Conservation (phyloP, 169 alveolate genomes). For the Plasmodium falciparum region DNA sequence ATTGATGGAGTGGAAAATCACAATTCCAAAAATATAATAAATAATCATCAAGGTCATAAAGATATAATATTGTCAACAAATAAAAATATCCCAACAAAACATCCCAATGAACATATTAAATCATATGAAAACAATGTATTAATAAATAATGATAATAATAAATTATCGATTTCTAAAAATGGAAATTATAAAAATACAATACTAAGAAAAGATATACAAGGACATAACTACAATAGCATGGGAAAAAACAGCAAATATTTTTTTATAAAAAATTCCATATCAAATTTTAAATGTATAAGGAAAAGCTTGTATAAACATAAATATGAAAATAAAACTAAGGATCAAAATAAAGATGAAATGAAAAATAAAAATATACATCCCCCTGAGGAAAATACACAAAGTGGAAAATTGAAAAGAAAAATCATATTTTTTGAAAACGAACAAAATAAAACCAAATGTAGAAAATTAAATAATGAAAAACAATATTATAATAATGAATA, state of each 20-base stretch:
- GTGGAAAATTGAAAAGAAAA: constrained; percentile 33
- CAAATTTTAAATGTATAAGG: constrained; percentile 53
- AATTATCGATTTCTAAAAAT: not conserved
- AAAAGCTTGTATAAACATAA: constrained; percentile 8
- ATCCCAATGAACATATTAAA: not conserved
- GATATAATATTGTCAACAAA: not conserved
- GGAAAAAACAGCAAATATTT: constrained; percentile 38
- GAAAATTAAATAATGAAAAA: constrained; percentile 49
- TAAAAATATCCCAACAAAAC: not conserved
- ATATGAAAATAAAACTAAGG: not conserved
- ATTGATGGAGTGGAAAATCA: not conserved
- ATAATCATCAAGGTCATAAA: not conserved
- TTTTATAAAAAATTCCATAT: constrained; percentile 59
- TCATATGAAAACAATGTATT: no score
- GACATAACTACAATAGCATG: not conserved
- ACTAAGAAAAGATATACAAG: not conserved
- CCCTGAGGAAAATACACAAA: not conserved
- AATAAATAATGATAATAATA: not conserved
- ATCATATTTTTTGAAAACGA: constrained; percentile 55
- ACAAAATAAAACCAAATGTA: constrained; percentile 55
- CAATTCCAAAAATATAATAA: not conserved
- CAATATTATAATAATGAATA: constrained; percentile 11
- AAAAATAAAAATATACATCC: not conserved
- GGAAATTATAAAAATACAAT: not conserved
- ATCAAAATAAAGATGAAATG: not conserved